A percentile compares a stretch with the other conserved stretches of the same genome.
Conservation (phyloP, 2,329 filamentous ascomycete species). For the Talaromyces sp. region DNA sequence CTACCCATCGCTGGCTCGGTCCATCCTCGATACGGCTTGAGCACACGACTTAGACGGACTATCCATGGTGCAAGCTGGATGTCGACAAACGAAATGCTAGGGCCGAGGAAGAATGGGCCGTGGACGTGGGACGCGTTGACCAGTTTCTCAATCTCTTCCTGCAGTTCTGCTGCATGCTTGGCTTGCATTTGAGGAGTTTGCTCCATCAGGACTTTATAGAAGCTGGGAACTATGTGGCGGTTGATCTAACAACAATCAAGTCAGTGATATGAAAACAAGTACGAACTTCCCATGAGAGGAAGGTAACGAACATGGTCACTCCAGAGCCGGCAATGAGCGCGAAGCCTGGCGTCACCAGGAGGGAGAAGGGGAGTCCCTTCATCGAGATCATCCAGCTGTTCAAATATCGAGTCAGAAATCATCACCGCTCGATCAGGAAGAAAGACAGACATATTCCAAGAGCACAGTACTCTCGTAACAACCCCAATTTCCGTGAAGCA, state of each 20-base stretch:
- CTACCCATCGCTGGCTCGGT: conserved; percentile 59
- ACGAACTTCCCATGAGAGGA: neutral
- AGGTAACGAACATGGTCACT: conserved; percentile 47
- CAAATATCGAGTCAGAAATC: neutral
- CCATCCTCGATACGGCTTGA: conserved; percentile 65
- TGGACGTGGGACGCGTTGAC: conserved; percentile 55
- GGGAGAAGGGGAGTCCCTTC: conserved; percentile 62
- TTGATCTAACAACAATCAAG: conserved; percentile 58
- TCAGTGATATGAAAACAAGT: neutral
- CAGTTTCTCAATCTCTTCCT: conserved; percentile 61
- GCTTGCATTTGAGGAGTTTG: conserved; percentile 59
- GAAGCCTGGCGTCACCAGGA: conserved; percentile 59
- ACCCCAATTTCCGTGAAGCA: conserved; percentile 75
- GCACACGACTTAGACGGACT: conserved; percentile 62
- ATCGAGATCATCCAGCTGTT: conserved; percentile 70
- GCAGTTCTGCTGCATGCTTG: conserved; percentile 59
- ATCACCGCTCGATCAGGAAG: neutral
- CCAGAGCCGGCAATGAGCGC: conserved; percentile 76
- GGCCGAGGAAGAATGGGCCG: conserved; percentile 68
- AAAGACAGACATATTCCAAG: conserved; percentile 71
- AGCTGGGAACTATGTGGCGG: conserved; percentile 68
- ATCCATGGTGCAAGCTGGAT: conserved; percentile 74
- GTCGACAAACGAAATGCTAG: conserved; percentile 62
- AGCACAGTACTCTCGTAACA: conserved; percentile 78
- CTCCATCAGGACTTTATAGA: conserved; percentile 69